Percentiles rank a stretch among this genome's conserved stretches.
phyloP scores from a whole-genome alignment of 768 basidiomycete species.

The Leccinum imitatum region DNA sequence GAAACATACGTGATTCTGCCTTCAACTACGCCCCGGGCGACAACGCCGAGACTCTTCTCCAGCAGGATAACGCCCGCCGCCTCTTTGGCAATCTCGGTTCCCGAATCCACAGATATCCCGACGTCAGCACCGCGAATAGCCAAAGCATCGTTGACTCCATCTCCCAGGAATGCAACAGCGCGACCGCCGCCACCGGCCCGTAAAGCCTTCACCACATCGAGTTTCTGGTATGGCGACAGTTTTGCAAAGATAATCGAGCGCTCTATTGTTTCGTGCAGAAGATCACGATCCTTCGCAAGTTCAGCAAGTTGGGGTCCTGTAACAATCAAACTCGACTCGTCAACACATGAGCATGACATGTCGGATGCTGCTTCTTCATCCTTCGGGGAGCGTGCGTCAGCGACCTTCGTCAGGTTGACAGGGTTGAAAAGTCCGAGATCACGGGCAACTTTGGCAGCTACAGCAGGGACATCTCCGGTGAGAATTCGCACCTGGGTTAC shows the following conservation, averaged over 20 bases:
- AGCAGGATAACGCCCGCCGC: slow-evolving; percentile 38
- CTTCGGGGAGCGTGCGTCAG: slow-evolving; percentile 13
- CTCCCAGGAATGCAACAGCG: slow-evolving; percentile 33
- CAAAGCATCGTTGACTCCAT: slow-evolving; percentile 33
- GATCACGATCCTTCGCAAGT: slow-evolving; percentile 29
- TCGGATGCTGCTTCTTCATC: slow-evolving; percentile 27
- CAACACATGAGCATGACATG: slow-evolving; percentile 1
- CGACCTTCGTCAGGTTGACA: slow-evolving; percentile 14
- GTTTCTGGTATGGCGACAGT: slow-evolving; percentile 34
- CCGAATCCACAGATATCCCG: slow-evolving; percentile 35
- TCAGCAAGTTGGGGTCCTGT: slow-evolving; percentile 30
- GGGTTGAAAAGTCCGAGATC: slow-evolving; percentile 34
- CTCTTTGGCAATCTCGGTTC: slow-evolving; percentile 38
- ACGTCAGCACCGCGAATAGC: slow-evolving; percentile 34
- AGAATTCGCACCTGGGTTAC: slow-evolving; percentile 33
- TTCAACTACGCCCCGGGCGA: slow-evolving; percentile 33
- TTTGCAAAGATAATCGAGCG: slow-evolving; percentile 34
- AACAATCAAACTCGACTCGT: slow-evolving; percentile 28
- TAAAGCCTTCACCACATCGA: slow-evolving; percentile 33
- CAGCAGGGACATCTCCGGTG: slow-evolving; percentile 35
- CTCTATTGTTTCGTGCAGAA: slow-evolving; percentile 29
- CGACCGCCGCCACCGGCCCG: slow-evolving; percentile 26
- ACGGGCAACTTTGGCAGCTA: slow-evolving; percentile 39
- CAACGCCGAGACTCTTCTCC: slow-evolving; percentile 37
- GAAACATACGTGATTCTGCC: slow-evolving; percentile 33